These are phyloP conservation scores for Dactylellina sp. DNA, from an alignment of 2,329 filamentous ascomycete species.

Conservation along the genomic window DNA sequence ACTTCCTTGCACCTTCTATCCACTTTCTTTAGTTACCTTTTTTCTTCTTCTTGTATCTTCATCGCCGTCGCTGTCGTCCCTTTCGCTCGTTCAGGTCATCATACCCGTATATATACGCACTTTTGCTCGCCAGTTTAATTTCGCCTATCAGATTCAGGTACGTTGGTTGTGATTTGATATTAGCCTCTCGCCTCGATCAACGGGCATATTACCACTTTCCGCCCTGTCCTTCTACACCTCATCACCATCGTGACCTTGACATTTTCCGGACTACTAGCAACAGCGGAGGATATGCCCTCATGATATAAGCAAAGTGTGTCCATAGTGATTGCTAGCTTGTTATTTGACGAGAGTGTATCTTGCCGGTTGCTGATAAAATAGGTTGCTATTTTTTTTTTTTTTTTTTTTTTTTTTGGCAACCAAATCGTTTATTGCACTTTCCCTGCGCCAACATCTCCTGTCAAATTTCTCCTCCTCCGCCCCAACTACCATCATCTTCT, in stretches of 20 bases:
- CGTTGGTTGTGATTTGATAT: slow-evolving; percentile 18
- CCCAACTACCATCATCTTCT: slow-evolving; percentile 28
- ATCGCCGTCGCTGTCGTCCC: slow-evolving; percentile 25
- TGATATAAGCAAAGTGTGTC: not conserved
- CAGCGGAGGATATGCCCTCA: not conserved
- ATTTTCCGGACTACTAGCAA: not conserved
- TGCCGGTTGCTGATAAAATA: not conserved
- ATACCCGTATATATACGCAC: not conserved
- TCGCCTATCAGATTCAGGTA: slow-evolving; percentile 37
- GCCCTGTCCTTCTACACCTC: slow-evolving; percentile 4
- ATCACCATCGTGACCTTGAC: not conserved
- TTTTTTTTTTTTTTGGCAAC: slow-evolving; percentile 15
- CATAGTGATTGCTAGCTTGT: not conserved
- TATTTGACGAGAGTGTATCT: not conserved
- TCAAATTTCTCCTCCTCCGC: slow-evolving; percentile 57
- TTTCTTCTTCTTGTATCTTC: slow-evolving; percentile 29
- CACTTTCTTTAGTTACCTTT: slow-evolving; percentile 16
- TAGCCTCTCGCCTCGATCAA: slow-evolving; percentile 24
- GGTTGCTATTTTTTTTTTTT: slow-evolving; percentile 7
- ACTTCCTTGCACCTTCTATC: slow-evolving; percentile 19
- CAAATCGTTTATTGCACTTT: slow-evolving; percentile 12
- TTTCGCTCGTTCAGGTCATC: slow-evolving; percentile 45
- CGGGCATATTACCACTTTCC: slow-evolving; percentile 21
- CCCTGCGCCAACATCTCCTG: slow-evolving; percentile 51
- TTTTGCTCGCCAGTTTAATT: slow-evolving; percentile 23